Evolutionary conservation across 768 basidiomycete genomes (phyloP), one percentile per base, ranked within the genome.

Genomic region (Pleurotus salmoneostramineus): DNA sequence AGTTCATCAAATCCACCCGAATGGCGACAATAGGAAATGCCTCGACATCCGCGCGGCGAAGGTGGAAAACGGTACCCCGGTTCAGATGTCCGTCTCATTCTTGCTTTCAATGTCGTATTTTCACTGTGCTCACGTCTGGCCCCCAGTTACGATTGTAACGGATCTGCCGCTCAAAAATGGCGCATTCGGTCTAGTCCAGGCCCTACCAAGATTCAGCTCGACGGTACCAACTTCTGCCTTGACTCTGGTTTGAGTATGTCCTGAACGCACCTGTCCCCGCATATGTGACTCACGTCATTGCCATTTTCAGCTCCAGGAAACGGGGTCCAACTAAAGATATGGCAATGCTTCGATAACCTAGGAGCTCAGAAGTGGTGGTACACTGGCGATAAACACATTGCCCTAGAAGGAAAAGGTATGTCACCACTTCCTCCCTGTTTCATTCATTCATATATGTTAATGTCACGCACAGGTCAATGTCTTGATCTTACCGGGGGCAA

Each of bases 331-430:
- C 21, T 55, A 21, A 55, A 55, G 27, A 55, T 55, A 5, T 55
- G 52, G 52, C 52, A 55, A 55, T 55, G 52, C 32, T 55, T 11
- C 31, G 52, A 55, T 32, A 49, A 49, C 33, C 48, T 49, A 10
- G 52, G 17, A 12, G 52, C 52, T 17, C 52, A 55, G 40, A 55
- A 55, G 32, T 55, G 52, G 52, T 55, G 52, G 52, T 55, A 55
- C 36, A 55, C 52, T 14, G 52, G 43, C 27, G 52, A 55, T 10
- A 55, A 55, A 14, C 52, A 55, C 11, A 55, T 55, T 37, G 52
- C 52, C 43, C 40, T 55, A 7, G 52, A 55, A n/a, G 52, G 52
- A 21, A 55, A 55, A 43, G 48, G 48, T 49, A 49, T 31, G 17
- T 34, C 27, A 17, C 31, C 11, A 27, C 27, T 27, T 17, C 27